Percentiles rank a stretch among this genome's conserved stretches.
Evolutionary conservation across 2,329 filamentous ascomycete genomes (phyloP).

Genomic region (Cercospora sp.): DNA sequence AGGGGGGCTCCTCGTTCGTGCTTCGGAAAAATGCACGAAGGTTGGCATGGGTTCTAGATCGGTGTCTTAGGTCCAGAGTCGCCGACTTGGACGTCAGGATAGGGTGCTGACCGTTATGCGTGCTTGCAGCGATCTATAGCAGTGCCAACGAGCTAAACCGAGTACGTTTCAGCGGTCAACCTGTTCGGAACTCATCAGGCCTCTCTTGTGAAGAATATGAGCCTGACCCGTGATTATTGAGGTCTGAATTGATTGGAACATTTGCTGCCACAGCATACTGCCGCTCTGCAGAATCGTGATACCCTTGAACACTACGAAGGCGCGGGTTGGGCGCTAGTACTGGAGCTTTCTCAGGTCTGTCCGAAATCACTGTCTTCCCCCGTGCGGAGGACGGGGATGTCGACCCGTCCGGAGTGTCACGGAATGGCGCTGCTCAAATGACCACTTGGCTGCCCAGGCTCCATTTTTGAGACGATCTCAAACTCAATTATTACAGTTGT

Average conservation of each 20-base stretch:
- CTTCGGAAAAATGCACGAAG: background rate
- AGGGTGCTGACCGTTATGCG: slow-evolving; percentile 23
- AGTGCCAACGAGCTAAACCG: background rate
- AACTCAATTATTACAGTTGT: background rate
- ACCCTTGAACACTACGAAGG: background rate
- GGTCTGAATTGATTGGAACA: background rate
- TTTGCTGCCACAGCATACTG: background rate
- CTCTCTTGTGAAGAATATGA: background rate
- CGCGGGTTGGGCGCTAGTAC: background rate
- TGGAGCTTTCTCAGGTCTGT: background rate
- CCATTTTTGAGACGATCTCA: background rate
- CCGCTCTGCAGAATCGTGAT: background rate
- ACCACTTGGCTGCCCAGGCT: background rate
- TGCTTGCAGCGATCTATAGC: slow-evolving; percentile 12
- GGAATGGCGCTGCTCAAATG: slow-evolving; percentile 2
- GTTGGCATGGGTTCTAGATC: background rate
- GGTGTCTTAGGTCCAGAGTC: background rate
- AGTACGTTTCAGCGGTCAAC: background rate
- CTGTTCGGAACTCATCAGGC: background rate
- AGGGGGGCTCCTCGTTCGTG: background rate
- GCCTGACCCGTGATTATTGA: background rate
- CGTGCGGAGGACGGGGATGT: background rate
- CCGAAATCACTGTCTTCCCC: background rate
- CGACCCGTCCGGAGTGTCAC: slow-evolving; percentile 1
- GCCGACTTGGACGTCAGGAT: slow-evolving; percentile 19